These are phyloP conservation scores for Plasmodium malariae DNA, from an alignment of 169 alveolate species.

Conservation along the genomic window DNA sequence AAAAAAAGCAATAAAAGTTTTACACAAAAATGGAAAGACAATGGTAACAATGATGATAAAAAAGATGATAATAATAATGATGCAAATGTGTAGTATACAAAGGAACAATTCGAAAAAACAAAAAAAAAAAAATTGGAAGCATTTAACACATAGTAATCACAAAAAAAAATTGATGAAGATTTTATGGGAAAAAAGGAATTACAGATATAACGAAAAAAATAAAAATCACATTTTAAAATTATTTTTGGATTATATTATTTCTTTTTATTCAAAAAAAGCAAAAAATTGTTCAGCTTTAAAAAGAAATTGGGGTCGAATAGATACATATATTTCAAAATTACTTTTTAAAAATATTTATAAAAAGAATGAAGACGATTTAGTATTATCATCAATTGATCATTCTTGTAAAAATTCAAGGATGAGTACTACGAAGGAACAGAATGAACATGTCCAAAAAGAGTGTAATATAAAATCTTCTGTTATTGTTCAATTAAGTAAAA, in stretches of 20 bases:
- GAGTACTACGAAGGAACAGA: neutral
- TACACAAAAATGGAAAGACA: slow-evolving; percentile 21
- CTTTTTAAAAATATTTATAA: neutral
- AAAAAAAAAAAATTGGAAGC: neutral
- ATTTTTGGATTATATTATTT: slow-evolving; percentile 23
- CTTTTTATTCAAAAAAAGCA: neutral
- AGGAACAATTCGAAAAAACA: neutral
- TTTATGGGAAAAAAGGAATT: slow-evolving; percentile 18
- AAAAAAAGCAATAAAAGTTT: slow-evolving; percentile 25
- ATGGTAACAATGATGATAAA: neutral
- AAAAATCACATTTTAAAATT: neutral
- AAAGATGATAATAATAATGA: no score
- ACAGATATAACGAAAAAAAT: slow-evolving; percentile 14
- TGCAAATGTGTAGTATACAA: no score
- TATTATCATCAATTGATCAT: no score
- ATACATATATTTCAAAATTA: neutral
- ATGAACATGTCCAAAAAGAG: neutral
- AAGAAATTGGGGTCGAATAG: neutral
- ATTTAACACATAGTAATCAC: slow-evolving; percentile 7
- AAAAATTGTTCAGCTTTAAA: neutral
- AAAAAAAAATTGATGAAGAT: slow-evolving; percentile 17
- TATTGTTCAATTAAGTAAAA: slow-evolving; percentile 4
- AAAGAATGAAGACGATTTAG: neutral
- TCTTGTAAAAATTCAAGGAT: no score
- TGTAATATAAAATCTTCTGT: neutral